These are phyloP conservation scores for Globisporangium parvum DNA, from an alignment of 352 stramenopile species.

Conservation along the genomic window DNA sequence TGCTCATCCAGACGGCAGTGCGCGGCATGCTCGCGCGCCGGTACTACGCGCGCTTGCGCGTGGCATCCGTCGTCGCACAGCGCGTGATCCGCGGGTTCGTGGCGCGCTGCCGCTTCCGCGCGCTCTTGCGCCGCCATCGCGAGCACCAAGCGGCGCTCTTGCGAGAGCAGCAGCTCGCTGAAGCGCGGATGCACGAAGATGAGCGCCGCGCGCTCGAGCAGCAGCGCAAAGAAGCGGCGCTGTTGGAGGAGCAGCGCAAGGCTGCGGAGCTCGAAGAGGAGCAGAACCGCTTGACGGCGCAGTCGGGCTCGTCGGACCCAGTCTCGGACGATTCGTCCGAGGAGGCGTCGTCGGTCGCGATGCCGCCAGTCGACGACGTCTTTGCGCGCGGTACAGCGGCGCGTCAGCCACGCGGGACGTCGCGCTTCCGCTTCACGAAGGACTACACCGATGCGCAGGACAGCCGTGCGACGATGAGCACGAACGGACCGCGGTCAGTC, in stretches of 20 bases:
- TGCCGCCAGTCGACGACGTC: slow-evolving; percentile 18
- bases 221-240: slow-evolving; percentile 12
- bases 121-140: slow-evolving; percentile 42
- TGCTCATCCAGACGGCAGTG: slow-evolving; percentile 73
- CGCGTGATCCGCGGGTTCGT: slow-evolving; percentile 62
- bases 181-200: slow-evolving; percentile 28
- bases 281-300: slow-evolving; percentile 49
- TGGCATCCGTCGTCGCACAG: slow-evolving; percentile 40
- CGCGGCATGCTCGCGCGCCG: slow-evolving; percentile 51
- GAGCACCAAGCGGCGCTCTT: slow-evolving; percentile 33
- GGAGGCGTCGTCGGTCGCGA: slow-evolving; percentile 18
- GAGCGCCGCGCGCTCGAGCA: slow-evolving; percentile 18
- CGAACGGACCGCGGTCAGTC: slow-evolving; percentile 57
- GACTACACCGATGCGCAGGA: slow-evolving; percentile 58
- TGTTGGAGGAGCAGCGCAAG: slow-evolving; percentile 40
- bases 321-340: slow-evolving; percentile 73
- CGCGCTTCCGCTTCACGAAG: slow-evolving; percentile 79
- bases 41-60: slow-evolving; percentile 41
- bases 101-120: slow-evolving; percentile 46
- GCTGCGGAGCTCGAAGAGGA: slow-evolving; percentile 41
- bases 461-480: slow-evolving; percentile 24
- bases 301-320: slow-evolving; percentile 52
- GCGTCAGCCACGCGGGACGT: slow-evolving; percentile 34
- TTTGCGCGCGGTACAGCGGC: slow-evolving; percentile 11
- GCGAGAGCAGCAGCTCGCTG: slow-evolving; percentile 32